Base-by-base conservation (phyloP, 495 filamentous ascomycete species). In the Extremus antarcticus region DNA sequence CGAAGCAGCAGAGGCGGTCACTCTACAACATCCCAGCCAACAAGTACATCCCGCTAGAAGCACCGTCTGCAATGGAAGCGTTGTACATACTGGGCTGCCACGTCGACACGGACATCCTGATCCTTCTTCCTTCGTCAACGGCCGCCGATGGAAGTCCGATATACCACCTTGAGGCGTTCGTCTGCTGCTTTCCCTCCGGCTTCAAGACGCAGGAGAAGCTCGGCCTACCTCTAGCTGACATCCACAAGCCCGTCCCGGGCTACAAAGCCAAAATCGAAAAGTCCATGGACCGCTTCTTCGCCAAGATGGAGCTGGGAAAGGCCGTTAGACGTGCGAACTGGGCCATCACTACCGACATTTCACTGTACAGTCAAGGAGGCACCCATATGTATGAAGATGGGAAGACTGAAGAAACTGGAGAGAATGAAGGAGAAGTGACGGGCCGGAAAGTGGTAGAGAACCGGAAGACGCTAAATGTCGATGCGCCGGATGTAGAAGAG, bases 211-310 rank as follows among this genome's bases (percentile, higher is more conserved):
- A 72, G 13, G 52, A 74, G 38, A 91, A 89, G 62, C 74, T 90
- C 10, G 80, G 79, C 0, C 70, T 76, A 55, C 66, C 72, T 1
- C 68, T 92, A 1, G 75, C 76, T 0, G 76, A 80, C 43, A 86
- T 94, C 53, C 89, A 94, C 60, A 68, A 22, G 0, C 67, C 68
- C 1, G 66, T 72, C 0, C 66, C 69, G 0, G 76, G 79, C 0
- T 91, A 89, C 62, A 67, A 67, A 23, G 77, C 78, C 23, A 89
- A 85, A 65, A 74, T 94, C 1, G 81, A 82, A 50, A 75, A 74
- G 23, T 85, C 82, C 51, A 89, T 94, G 83, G 86, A 91, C 65
- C 73, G 80, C 17, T 90, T 84, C 68, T 92, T 94, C 58, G 68
- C 71, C 3, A 68, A 70, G 7, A 54, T 86, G 2, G 72, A 74